Evolutionary conservation across 768 basidiomycete species (phyloP).

Genomic region (Lenzites betulinus): DNA sequence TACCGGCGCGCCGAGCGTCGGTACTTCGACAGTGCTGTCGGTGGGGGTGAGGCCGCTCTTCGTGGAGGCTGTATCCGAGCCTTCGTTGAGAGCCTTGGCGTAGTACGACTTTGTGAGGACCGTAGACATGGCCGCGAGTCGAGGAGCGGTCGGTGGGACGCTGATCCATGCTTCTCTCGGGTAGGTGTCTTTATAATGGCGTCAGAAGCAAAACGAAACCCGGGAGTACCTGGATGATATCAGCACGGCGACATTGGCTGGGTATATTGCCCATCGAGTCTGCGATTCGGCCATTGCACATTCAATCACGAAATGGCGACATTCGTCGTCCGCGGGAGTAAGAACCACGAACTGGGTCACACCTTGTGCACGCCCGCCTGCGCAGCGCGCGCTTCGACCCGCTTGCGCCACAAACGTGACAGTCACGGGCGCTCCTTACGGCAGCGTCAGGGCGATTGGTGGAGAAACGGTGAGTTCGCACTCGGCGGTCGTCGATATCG

Average conservation of each 20-base stretch:
- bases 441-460: neutral
- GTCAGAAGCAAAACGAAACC: neutral
- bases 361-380: neutral
- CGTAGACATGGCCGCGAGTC: slow-evolving; percentile 21
- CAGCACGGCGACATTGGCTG: slow-evolving; percentile 17
- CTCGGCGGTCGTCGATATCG: slow-evolving; percentile 12
- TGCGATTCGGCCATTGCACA: slow-evolving; percentile 28
- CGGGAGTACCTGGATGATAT: slow-evolving; percentile 18
- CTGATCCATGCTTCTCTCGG: slow-evolving; percentile 1
- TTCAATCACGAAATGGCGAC: slow-evolving; percentile 30
- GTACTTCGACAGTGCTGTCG: slow-evolving; percentile 21
- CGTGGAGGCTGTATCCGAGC: slow-evolving; percentile 12
- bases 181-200: slow-evolving; percentile 12
- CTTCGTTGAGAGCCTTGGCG: slow-evolving; percentile 5
- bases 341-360: slow-evolving; percentile 12
- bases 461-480: slow-evolving; percentile 7
- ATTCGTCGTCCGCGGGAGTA: slow-evolving; percentile 18
- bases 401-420: neutral
- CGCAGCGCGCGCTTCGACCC: neutral
- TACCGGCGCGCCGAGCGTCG: slow-evolving; percentile 30
- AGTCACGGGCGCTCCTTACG: slow-evolving; percentile 25
- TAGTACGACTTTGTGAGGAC: slow-evolving; percentile 16
- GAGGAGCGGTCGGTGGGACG: slow-evolving; percentile 11
- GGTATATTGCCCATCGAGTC: slow-evolving; percentile 21
- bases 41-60: slow-evolving; percentile 25